Conservation (phyloP, 352 stramenopile genomes). For the Pythium myriotylum region DNA sequence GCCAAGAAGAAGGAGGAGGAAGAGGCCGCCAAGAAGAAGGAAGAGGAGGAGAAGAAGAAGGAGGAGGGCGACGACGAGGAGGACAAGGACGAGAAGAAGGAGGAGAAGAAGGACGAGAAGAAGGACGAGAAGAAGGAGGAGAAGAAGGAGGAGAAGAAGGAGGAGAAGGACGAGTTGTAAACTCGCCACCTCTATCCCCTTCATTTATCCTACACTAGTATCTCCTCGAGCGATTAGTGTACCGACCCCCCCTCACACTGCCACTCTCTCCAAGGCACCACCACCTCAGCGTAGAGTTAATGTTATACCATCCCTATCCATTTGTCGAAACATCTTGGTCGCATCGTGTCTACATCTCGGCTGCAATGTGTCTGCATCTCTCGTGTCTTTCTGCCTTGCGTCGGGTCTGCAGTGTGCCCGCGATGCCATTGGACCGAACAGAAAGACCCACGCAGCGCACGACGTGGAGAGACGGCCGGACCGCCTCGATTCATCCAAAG, state of each 20-base stretch:
- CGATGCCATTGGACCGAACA: too few species aligned
- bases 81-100: conserved; percentile 30
- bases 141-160: conserved; percentile 19
- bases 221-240: conserved; percentile 3
- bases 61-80: conserved; percentile 35
- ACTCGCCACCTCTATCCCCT: not conserved
- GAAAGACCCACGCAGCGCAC: too few species aligned
- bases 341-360: not conserved
- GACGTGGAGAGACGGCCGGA: too few species aligned
- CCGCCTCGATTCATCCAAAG: not conserved
- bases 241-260: not conserved
- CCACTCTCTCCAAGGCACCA: not conserved
- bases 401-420: too few species aligned
- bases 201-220: conserved; percentile 24
- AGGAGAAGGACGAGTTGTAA: conserved; percentile 31
- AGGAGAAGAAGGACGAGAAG: conserved; percentile 54
- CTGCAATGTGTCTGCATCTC: too few species aligned
- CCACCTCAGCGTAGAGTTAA: conserved; percentile 20
- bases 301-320: conserved; percentile 11
- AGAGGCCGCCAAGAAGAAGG: conserved; percentile 51
- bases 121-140: conserved; percentile 29
- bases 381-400: too few species aligned
- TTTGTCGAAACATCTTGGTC: conserved; percentile 1
- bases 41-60: conserved; percentile 61
- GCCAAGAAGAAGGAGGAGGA: conserved; percentile 77